Evolutionary conservation across 2,329 filamentous ascomycete species (phyloP).

Genomic region (Alternaria sp.): DNA sequence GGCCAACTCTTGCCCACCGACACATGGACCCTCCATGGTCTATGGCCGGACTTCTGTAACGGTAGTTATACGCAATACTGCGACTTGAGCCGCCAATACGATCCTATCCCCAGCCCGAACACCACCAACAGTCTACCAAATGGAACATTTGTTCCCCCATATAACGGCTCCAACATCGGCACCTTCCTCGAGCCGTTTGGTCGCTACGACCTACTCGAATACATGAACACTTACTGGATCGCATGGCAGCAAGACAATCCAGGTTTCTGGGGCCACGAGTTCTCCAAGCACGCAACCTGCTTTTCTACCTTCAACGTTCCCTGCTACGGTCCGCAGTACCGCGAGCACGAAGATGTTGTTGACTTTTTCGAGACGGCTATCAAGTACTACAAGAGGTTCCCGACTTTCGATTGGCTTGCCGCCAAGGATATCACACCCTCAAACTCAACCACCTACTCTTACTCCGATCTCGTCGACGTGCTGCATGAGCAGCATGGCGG

Average conservation of each 20-base stretch:
- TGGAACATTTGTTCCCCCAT: constrained; percentile 64
- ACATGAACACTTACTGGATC: constrained; percentile 74
- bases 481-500: constrained; percentile 63
- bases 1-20: constrained; percentile 67
- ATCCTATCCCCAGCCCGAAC: constrained; percentile 68
- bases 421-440: constrained; percentile 64
- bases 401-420: constrained; percentile 69
- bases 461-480: constrained; percentile 62
- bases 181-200: constrained; percentile 68
- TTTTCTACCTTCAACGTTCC: constrained; percentile 71
- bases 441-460: constrained; percentile 66
- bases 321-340: constrained; percentile 70
- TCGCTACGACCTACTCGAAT: constrained; percentile 67
- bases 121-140: constrained; percentile 66
- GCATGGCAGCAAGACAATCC: constrained; percentile 64
- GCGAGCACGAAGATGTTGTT: constrained; percentile 66
- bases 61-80: constrained; percentile 74
- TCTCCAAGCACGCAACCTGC: constrained; percentile 74
- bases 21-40: constrained; percentile 68
- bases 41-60: constrained; percentile 55
- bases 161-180: constrained; percentile 66
- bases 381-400: constrained; percentile 65
- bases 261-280: constrained; percentile 73
- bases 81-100: constrained; percentile 71
- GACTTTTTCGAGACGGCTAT: constrained; percentile 71